Base-by-base conservation (phyloP, 805 yeast species). In the Kodamaea kaohsiungensis region DNA sequence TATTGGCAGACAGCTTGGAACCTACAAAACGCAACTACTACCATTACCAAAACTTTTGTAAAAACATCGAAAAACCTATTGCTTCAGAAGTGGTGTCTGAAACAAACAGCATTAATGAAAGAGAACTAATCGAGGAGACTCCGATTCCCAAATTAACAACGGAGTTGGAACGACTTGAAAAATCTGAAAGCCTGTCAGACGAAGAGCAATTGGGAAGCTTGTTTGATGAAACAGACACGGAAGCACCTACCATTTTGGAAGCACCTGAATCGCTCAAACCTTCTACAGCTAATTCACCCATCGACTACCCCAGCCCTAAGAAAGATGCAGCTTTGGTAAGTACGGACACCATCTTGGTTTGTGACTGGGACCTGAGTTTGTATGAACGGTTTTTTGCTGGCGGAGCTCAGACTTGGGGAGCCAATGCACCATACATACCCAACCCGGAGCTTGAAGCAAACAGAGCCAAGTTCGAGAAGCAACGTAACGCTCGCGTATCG, bases 361-460 rank as follows among this genome's bases (percentile, higher is more conserved):
- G 92, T 65, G 88, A 88, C 60, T 89, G 96, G 95, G 72, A 77
- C 30, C 64, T 70, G 2, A 77, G 71, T 1, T 65, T 70, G 0
- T 79, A 79, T 61, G 77, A 79, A 40, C 74, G 76, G 6, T 84
- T 83, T 49, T 89, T 88, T 64, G 79, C 73, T 39, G 77, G 72
- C 5, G 73, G 71, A 2, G 67, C 64, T 3, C 83, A 80, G 42
- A 79, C 85, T 1, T 87, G 91, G 91, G 72, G 77, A 4, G 10
- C 46, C 6, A 76, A 76, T 17, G 64, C 70, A 0, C 55, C 59
- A 1, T 49, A 48, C 1, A 63, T 86, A 7, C 75, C 78, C 1
- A 87, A 87, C 61, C 76, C 73, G 1, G 86, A 82, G 56, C 71
- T 87, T 40, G 87, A 81, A 57, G 71, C 66, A n/a, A 77, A 72